Conservation (phyloP, 192 early-diverging fungal genomes). For the Coemansia erecta region DNA sequence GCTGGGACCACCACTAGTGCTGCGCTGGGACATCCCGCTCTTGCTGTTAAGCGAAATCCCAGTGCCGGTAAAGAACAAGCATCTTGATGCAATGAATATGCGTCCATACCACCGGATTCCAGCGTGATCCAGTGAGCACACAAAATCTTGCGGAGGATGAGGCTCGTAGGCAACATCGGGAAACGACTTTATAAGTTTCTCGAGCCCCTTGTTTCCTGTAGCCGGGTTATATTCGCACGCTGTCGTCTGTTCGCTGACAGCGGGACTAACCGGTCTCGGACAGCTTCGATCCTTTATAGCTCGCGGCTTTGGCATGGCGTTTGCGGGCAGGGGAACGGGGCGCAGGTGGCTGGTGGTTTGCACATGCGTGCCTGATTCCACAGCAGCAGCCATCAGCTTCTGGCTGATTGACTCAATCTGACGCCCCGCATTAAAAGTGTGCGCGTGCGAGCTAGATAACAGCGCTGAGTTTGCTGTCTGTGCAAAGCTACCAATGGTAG, state of each 20-base stretch:
- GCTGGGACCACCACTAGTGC: not conserved
- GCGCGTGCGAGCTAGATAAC: not conserved
- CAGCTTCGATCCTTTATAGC: too few relatives aligned
- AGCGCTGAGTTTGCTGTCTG: too few relatives aligned
- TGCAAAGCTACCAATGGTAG: too few relatives aligned
- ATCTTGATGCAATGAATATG: slow-evolving; percentile 22
- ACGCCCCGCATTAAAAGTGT: not conserved
- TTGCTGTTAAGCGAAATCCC: slow-evolving; percentile 21
- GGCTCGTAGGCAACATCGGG: slow-evolving; percentile 13
- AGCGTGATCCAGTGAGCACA: slow-evolving; percentile 45
- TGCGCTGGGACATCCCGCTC: slow-evolving; percentile 1
- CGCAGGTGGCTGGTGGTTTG: not conserved
- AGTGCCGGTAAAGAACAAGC: slow-evolving; percentile 33
- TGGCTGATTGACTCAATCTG: slow-evolving; percentile 15
- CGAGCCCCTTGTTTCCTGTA: not conserved
- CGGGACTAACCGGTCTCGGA: slow-evolving; percentile 1
- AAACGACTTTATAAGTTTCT: slow-evolving; percentile 13
- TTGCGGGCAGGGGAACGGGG: not conserved
- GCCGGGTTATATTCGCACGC: not conserved
- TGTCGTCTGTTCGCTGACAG: not conserved
- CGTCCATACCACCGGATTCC: slow-evolving; percentile 47
- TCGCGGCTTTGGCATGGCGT: not conserved
- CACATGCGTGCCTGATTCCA: not conserved
- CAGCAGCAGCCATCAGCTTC: slow-evolving; percentile 10
- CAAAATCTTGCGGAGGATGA: slow-evolving; percentile 17